Percentiles rank a stretch among this genome's conserved stretches.
phyloP scores from a whole-genome alignment of 441 rosid genomes.

The Pelargonium fulgidum region DNA sequence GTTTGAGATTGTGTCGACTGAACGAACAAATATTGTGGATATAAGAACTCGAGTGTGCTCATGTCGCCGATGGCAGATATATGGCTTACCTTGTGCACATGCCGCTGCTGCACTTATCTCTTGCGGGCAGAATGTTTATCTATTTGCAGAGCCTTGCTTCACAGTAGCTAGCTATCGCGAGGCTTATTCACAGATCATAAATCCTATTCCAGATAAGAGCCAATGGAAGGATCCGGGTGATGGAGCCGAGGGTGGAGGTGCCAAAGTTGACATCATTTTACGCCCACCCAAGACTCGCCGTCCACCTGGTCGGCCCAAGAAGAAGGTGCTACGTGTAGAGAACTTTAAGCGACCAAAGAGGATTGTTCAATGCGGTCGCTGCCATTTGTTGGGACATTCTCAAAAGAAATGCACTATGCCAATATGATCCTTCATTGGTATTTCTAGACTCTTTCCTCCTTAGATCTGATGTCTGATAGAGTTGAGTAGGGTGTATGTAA shows the following conservation, averaged over 20 bases:
- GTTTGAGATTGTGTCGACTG: slow-evolving; percentile 89
- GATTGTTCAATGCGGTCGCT: slow-evolving; percentile 92
- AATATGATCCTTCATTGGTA: slow-evolving; percentile 31
- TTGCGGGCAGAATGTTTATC: slow-evolving; percentile 93
- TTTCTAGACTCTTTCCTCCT: neutral
- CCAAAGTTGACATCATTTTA: slow-evolving; percentile 34
- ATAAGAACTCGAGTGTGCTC: slow-evolving; percentile 84
- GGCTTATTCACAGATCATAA: slow-evolving; percentile 26
- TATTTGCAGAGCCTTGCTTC: slow-evolving; percentile 91
- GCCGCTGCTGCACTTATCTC: slow-evolving; percentile 94
- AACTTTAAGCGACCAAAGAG: slow-evolving; percentile 77
- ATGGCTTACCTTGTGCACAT: slow-evolving; percentile 91
- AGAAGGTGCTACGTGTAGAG: slow-evolving; percentile 81
- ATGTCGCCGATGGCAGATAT: slow-evolving; percentile 92
- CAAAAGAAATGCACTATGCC: slow-evolving; percentile 97
- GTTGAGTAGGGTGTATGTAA: neutral
- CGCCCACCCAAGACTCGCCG: slow-evolving; percentile 83
- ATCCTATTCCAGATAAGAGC: slow-evolving; percentile 86
- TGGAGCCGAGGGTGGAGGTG: slow-evolving; percentile 34
- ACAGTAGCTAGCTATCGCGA: slow-evolving; percentile 87
- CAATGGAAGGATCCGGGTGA: slow-evolving; percentile 74
- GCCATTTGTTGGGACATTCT: slow-evolving; percentile 96
- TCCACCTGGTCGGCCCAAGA: slow-evolving; percentile 91
- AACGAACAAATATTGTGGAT: slow-evolving; percentile 85
- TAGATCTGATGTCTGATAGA: neutral